Base-by-base conservation (phyloP, 768 basidiomycete species). In the Psilocybe subaeruginosa region DNA sequence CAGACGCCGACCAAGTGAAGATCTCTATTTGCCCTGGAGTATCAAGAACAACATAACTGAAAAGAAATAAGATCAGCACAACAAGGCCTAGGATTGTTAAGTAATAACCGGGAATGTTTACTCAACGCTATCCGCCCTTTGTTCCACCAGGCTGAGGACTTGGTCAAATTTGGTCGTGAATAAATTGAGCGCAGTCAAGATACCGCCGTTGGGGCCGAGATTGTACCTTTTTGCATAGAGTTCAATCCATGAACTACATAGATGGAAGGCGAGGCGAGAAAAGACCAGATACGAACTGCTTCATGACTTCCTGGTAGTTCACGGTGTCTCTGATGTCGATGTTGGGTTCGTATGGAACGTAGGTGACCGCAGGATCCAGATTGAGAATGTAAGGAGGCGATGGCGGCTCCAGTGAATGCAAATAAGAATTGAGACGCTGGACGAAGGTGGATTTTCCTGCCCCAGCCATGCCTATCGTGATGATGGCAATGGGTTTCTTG, bases 131-230 rank as follows among this genome's bases (percentile, higher is more conserved):
- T 93, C 90, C 0, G 93, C 88, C 23, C 97, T 78, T 73, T 97
- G 97, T 76, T 99, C 97, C 17, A 99, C 88, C 62, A 96, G 79
- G 14, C 84, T 84, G 46, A 99, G 78, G 8, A 99, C 97, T 74
- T 99, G 97, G 72, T 99, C 97, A 67, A 99, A 96, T 74, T 99
- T 99, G 9, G 97, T 99, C 39, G 97, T 97, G 75, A 99, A 99
- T 61, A 99, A 74, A 73, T 99, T 99, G 70, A 99, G 82, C 1
- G 97, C 93, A 23, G 97, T 99, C 73, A 99, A 74, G 67, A 99
- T 99, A 27, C 95, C 97, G 30, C 97, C 97, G 73, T 99, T 99
- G 1, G 97, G 97, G 3, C 97, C 97, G 59, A 99, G 81, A 74
- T 98, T 98, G 78, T 99, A 99, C 78, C 95, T 97, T 64, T 97